Base-by-base conservation (phyloP, 2,329 filamentous ascomycete genomes). In the Pseudopithomyces chartarum region DNA sequence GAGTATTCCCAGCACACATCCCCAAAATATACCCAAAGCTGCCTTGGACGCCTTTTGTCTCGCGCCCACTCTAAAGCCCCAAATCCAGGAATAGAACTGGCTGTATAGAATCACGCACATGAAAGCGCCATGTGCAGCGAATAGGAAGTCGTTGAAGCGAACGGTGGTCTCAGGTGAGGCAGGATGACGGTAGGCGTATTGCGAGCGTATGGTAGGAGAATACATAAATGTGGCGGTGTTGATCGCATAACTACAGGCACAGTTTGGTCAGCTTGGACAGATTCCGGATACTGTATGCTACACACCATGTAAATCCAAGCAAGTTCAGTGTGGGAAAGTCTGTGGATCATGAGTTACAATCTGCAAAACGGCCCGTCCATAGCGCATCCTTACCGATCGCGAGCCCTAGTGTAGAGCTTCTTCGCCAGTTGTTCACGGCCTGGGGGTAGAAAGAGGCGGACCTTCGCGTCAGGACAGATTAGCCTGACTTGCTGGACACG, bases 391-490 rank as follows among this genome's bases (percentile, higher is more conserved):
- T 22, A 51, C 48, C 48, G 62, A 96, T 88, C 0, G 92, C 91
- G 4, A 94, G 88, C 39, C 95, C 95, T 19, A 86, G 84, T 4
- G 93, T 97, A 8, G 91, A 90, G 55, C 86, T 85, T 52, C 92
- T 88, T 29, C 81, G 81, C 74, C 83, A 89, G 81, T 97, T 98
- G 60, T 92, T 84, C 58, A 96, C 78, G 6, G 90, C 87, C 73
- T 98, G 95, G 1, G 94, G 93, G 75, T 98, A 98, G 79, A 97
- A 98, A 15, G 92, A 96, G 15, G 88, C 79, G 12, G 90, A 94
- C 94, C 94, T 73, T 55, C 10, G 23, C 45, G 29, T 38, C 22
- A 42, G n/a, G 20, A 29, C 26, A 29, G 5, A 36, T 49, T 7
- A 55, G 36, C 44, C 47, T 33, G 33, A 19, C 19, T 13, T 13